Percentiles rank a stretch among this genome's conserved stretches.
phyloP scores from a whole-genome alignment of 192 early-diverging fungal genomes.

The Hyaloraphidium curvatum region DNA sequence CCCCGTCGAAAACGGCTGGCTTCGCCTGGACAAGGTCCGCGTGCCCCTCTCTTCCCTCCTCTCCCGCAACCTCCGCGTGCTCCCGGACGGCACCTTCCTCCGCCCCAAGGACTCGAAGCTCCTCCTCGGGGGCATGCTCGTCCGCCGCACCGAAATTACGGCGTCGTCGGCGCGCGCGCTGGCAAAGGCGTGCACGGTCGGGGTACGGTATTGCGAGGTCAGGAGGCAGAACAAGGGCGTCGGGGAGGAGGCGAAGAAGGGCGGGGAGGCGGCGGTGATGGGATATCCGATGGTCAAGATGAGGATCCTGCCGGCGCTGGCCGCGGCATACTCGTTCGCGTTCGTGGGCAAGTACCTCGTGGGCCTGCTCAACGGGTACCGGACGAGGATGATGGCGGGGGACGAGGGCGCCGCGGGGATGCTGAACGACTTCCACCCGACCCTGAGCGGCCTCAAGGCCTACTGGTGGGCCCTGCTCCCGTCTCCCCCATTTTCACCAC shows the following conservation, averaged over 20 bases:
- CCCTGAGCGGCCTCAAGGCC: slow-evolving; percentile 50
- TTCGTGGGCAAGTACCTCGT: slow-evolving; percentile 45
- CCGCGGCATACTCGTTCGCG: slow-evolving; percentile 49
- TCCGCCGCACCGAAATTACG: slow-evolving; percentile 58
- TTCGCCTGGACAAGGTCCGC: slow-evolving; percentile 61
- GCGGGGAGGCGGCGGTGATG: slow-evolving; percentile 46
- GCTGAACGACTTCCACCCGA: slow-evolving; percentile 54
- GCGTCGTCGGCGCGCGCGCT: slow-evolving; percentile 30
- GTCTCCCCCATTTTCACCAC: too few species aligned
- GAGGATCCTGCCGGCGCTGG: slow-evolving; percentile 51
- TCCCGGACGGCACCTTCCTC: slow-evolving; percentile 42
- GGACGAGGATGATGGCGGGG: slow-evolving; percentile 33
- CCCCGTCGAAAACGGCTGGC: slow-evolving; percentile 65
- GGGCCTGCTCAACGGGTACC: slow-evolving; percentile 37
- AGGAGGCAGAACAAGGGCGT: slow-evolving; percentile 44
- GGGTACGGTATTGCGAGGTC: slow-evolving; percentile 45
- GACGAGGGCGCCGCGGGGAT: slow-evolving; percentile 36
- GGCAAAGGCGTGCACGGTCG: slow-evolving; percentile 49
- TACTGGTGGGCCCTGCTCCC: too few species aligned
- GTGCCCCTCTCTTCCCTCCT: slow-evolving; percentile 60
- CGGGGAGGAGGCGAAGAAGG: slow-evolving; percentile 19
- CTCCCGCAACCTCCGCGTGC: slow-evolving; percentile 49
- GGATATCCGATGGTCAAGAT: slow-evolving; percentile 67
- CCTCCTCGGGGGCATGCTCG: slow-evolving; percentile 71
- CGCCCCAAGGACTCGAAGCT: slow-evolving; percentile 54